A percentile compares a stretch with the other conserved stretches of the same genome.
Evolutionary conservation across 1,284 basidiomycete species (phyloP).

Genomic region (Ceratobasidium sp.): DNA sequence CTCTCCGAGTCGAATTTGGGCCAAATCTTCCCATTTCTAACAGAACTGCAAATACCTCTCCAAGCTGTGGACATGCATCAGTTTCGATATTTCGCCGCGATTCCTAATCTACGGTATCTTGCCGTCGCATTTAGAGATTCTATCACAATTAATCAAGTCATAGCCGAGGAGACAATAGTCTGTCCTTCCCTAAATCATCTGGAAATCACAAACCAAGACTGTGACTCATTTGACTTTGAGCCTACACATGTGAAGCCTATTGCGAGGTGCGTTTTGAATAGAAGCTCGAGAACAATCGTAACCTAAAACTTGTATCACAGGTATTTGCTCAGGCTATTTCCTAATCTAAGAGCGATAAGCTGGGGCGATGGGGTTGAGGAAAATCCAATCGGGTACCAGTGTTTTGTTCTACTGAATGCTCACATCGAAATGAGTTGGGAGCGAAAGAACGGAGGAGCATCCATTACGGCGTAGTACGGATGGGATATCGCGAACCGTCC

Average conservation of each 20-base stretch:
- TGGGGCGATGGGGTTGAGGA: not conserved
- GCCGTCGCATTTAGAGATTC: not conserved
- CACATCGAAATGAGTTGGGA: not conserved
- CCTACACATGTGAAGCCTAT: too few relatives aligned
- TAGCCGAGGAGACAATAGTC: too few relatives aligned
- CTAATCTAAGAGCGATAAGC: not conserved
- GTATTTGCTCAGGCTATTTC: not conserved
- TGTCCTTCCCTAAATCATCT: not conserved
- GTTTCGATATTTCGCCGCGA: not conserved
- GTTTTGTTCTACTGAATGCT: not conserved
- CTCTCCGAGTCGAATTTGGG: not conserved
- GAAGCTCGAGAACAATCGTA: too few relatives aligned
- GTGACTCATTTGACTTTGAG: too few relatives aligned
- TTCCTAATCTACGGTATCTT: not conserved
- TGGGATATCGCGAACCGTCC: not conserved
- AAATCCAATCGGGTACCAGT: not conserved
- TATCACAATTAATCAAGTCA: too few relatives aligned
- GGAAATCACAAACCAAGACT: not conserved
- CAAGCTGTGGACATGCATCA: not conserved
- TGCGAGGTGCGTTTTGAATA: too few relatives aligned
- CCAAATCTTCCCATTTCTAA: not conserved
- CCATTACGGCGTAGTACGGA: not conserved
- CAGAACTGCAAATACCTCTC: not conserved
- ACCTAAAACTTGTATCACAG: not conserved
- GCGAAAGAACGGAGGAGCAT: not conserved